Percentiles rank a stretch among this genome's conserved stretches.
Conservation (phyloP, 495 filamentous ascomycete genomes). For the Bathelium albidoporum region DNA sequence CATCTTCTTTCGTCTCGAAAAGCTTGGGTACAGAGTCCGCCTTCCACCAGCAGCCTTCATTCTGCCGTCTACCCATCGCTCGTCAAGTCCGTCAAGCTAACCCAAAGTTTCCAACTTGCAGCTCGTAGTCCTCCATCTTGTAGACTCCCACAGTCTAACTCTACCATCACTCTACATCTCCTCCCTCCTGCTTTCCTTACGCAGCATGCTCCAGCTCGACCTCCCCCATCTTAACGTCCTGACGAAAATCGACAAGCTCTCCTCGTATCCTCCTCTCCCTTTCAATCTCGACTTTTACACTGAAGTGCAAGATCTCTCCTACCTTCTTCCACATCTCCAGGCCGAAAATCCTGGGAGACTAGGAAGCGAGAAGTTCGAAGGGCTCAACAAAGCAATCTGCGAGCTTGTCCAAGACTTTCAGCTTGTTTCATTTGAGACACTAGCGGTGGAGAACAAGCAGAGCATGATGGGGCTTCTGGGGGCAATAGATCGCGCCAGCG, state of each 20-base stretch:
- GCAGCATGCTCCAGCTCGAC: constrained; percentile 96
- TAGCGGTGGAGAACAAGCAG: constrained; percentile 91
- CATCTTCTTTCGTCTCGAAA: constrained; percentile 80
- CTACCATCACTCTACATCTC: constrained; percentile 91
- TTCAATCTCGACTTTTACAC: constrained; percentile 97
- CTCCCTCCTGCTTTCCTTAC: constrained; percentile 78
- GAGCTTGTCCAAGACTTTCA: constrained; percentile 80
- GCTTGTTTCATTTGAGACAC: constrained; percentile 81
- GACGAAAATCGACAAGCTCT: constrained; percentile 91
- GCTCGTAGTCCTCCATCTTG: constrained; percentile 83
- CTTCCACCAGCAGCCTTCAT: constrained; percentile 12
- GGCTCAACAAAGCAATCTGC: constrained; percentile 76
- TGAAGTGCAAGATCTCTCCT: constrained; percentile 85
- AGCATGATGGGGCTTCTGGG: constrained; percentile 87
- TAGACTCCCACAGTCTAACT: constrained; percentile 84
- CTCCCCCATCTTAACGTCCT: constrained; percentile 90
- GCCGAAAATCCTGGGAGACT: constrained; percentile 28
- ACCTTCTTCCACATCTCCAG: constrained; percentile 70
- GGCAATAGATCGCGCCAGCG: constrained; percentile 79
- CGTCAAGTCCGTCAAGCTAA: constrained; percentile 5
- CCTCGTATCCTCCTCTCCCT: constrained; percentile 66
- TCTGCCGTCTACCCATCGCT: constrained; percentile 14
- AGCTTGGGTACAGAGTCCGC: constrained; percentile 82
- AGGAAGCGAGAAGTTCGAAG: constrained; percentile 51
- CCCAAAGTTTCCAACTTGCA: constrained; percentile 28